Percentiles rank a stretch among this genome's conserved stretches.
Evolutionary conservation across 805 yeast species (phyloP).

Genomic region (Spencermartinsiella europaea): DNA sequence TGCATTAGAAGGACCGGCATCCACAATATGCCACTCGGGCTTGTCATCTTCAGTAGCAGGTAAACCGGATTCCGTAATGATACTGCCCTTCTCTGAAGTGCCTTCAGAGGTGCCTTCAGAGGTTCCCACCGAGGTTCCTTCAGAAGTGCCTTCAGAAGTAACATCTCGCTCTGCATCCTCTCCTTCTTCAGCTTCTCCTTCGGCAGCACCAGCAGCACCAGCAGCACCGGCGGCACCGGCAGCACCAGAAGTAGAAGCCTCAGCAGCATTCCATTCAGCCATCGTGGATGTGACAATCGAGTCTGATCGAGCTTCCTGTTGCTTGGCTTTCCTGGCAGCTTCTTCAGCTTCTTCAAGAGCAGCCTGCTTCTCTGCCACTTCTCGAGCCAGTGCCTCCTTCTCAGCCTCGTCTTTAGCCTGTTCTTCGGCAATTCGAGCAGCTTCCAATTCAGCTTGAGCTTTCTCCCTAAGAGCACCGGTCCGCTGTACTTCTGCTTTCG

Average conservation of each 20-base stretch:
- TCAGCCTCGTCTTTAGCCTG: constrained; percentile 16
- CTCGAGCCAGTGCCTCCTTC: constrained; percentile 12
- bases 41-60: constrained; percentile 3
- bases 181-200: constrained; percentile 18
- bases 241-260: neutral
- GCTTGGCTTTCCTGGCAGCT: constrained; percentile 21
- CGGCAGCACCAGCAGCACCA: constrained; percentile 6
- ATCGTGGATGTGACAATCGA: constrained; percentile 3
- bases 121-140: constrained; percentile 6
- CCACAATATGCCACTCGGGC: constrained; percentile 2
- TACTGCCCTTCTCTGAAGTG: constrained; percentile 18
- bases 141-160: constrained; percentile 21
- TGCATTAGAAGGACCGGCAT: neutral
- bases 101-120: constrained; percentile 13
- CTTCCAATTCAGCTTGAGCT: constrained; percentile 24
- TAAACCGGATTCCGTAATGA: neutral
- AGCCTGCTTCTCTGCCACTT: constrained; percentile 13
- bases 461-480: constrained; percentile 18
- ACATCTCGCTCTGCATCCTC: constrained; percentile 20
- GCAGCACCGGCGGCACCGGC: constrained; percentile 39
- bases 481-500: constrained; percentile 24
- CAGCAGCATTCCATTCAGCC: constrained; percentile 2
- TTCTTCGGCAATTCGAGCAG: constrained; percentile 18
- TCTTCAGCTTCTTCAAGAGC: constrained; percentile 21
- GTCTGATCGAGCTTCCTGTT: constrained; percentile 6